Evolutionary conservation across 495 filamentous ascomycete genomes (phyloP).

Genomic region (Aspergillus sparsus): DNA sequence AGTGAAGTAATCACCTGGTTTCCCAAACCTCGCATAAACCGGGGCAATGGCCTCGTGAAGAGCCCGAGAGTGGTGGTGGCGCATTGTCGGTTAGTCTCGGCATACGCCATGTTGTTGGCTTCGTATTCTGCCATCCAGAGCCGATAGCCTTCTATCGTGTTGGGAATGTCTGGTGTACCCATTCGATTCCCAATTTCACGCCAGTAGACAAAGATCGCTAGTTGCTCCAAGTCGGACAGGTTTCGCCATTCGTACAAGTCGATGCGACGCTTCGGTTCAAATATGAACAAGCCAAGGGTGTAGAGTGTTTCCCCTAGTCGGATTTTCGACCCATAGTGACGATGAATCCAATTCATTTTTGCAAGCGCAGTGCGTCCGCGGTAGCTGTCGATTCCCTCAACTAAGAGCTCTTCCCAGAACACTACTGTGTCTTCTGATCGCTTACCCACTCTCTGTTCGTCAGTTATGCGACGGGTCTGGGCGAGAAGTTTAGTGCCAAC

Average conservation of each 20-base stretch:
- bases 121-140: slow-evolving; percentile 2
- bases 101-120: background rate
- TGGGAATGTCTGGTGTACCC: background rate
- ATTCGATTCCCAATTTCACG: background rate
- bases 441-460: slow-evolving; percentile 1
- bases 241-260: slow-evolving; percentile 1
- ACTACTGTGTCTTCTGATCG: slow-evolving; percentile 5
- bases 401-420: background rate
- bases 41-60: background rate
- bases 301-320: background rate
- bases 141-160: background rate
- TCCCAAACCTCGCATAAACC: background rate
- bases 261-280: slow-evolving; percentile 1
- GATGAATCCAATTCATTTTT: slow-evolving; percentile 6
- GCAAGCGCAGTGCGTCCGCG: slow-evolving; percentile 1
- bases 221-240: background rate
- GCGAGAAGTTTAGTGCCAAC: background rate
- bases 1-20: background rate
- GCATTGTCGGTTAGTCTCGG: slow-evolving; percentile 4
- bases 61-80: slow-evolving; percentile 1
- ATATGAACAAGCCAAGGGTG: background rate
- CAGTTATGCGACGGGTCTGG: slow-evolving; percentile 1
- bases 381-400: slow-evolving; percentile 1
- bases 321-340: background rate
- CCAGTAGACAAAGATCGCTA: slow-evolving; percentile 1